Evolutionary conservation across 495 filamentous ascomycete genomes (phyloP), one percentile per base, ranked within the genome.

Genomic region (Neurospora tetraspora): DNA sequence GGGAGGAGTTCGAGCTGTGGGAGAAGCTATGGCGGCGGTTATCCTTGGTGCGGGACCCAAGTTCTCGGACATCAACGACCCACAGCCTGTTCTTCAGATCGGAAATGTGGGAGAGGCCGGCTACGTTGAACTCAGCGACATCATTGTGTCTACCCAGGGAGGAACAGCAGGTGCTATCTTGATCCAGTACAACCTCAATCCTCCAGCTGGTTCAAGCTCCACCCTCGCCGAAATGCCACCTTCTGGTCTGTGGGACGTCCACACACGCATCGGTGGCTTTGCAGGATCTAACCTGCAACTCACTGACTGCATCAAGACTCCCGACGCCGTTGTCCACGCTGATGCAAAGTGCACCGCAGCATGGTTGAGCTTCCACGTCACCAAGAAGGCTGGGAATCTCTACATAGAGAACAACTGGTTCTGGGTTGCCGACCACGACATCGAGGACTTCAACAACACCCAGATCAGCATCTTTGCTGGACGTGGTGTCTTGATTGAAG

Each of bases 401-500:
- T 96, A 97, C 80, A 81, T 97, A 68, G 94, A 97, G 82, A 97
- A 98, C 81, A 89, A 87, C 73, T 98, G 95, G 95, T 89, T 92
- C 77, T 98, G 95, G 94, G 92, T 93, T 38, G 89, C 94, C 1
- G 95, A 97, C 78, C 94, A 98, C 82, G 94, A 98, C 78, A 86
- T 89, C 3, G 74, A 84, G 11, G 90, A 92, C 76, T 88, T 91
- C 80, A 88, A 88, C 72, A 79, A 83, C 39, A 86, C 85, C 4
- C 94, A 94, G 79, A 91, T 97, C 82, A 91, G 91, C 79, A 87
- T 98, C 72, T 98, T 89, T 83, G 96, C 91, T 70, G 94, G 92
- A 31, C 91, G 94, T 70, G 94, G 94, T 68, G 83, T 95, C n/a
- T 84, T 94, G 61, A 84, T 94, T 69, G 93, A 95, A 79, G 81